Evolutionary conservation across 148 eudicot genomes (phyloP), one percentile per base, ranked within the genome.

Genomic region (Chenopodium album): DNA sequence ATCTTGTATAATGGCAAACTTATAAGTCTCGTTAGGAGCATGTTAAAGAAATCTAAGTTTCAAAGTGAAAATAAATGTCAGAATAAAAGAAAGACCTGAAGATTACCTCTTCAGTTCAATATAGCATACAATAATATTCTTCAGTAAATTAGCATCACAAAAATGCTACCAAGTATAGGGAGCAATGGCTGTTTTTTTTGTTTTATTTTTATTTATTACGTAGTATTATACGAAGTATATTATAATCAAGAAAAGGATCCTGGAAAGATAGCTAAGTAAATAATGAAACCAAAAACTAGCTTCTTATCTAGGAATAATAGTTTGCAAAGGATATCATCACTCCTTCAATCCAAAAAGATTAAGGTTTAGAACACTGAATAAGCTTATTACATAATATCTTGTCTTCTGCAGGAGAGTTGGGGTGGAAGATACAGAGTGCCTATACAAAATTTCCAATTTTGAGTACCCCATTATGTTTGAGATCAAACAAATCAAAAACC

Each of bases 61-160:
- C 34, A 20, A 28, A 14, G 79, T 54, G 13, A 54, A 26, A 14
- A 75, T 32, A 31, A 79, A 32, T 2, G 23, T 62, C 17, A 29
- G 37, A 23, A 17, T 11, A 71, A 20, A 13, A 4, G 56, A 77
- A 7, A 73, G 26, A 48, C 60, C 1, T 12, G 22, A 46, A 14
- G 48, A 19, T 76, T 48, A 88, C 90, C 86, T 88, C 88, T 82
- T 84, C 84, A 28, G 84, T 70, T 86, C 87, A 72, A 88, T 86
- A 79, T 73, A 86, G 46, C 87, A 84, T 11, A 63, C 67, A 26
- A 72, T 56, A 64, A 81, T 29, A 74, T 28, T 46, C 7, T 34
- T 74, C 65, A 28, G 59, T 73, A 17, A 59, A 63, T 80, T 62
- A 80, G 82, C 23, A 54, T 79, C 29, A 14, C 32, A 13, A 32